Evolutionary conservation across 148 eudicot genomes (phyloP).

Genomic region (Rhododendron ferrugineum): DNA sequence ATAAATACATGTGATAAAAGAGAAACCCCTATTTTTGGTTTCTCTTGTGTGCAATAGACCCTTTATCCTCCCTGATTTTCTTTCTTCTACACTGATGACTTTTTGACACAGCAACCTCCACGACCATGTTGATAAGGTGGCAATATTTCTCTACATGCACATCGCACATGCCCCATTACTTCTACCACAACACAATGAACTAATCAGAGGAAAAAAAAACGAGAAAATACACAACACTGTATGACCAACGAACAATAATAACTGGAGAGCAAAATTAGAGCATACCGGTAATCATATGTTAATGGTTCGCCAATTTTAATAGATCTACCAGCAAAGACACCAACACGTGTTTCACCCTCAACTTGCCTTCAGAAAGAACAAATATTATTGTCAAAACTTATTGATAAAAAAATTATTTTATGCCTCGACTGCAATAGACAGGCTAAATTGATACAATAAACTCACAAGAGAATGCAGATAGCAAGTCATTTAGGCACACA

Average conservation of each 20-base stretch:
- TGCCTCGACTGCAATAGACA: neutral
- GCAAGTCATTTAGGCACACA: neutral
- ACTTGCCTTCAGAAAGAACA: constrained; percentile 61
- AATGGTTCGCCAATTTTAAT: constrained; percentile 77
- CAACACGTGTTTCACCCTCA: constrained; percentile 88
- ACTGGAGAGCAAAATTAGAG: neutral
- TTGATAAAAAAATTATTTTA: neutral
- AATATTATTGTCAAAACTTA: neutral
- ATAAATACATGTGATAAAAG: neutral
- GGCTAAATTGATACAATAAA: neutral
- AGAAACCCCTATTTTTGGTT: neutral
- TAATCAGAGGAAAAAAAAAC: neutral
- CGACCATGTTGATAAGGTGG: neutral
- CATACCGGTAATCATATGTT: constrained; percentile 90
- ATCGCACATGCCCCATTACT: neutral
- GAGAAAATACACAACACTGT: neutral
- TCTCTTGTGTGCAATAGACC: neutral
- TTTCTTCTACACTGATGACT: neutral
- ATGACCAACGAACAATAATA: neutral
- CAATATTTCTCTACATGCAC: neutral
- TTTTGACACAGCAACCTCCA: neutral
- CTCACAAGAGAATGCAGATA: neutral
- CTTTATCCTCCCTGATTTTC: neutral
- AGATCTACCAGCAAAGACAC: constrained; percentile 72
- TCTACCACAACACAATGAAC: neutral